Evolutionary conservation across 2,329 filamentous ascomycete genomes (phyloP), one percentile per base, ranked within the genome.

Genomic region (Zasmidium citrigriseum): DNA sequence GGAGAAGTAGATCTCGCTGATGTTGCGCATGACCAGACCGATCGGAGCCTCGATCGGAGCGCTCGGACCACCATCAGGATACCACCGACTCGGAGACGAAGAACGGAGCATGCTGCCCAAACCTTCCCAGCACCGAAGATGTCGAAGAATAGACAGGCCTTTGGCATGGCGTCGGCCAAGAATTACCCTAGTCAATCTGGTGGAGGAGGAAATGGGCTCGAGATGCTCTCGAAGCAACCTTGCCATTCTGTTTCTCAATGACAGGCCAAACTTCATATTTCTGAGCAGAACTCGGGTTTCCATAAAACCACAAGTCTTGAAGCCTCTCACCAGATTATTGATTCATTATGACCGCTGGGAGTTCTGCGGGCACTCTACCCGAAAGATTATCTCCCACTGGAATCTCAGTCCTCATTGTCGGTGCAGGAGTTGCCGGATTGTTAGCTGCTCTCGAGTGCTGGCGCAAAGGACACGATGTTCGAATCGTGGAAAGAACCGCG

Each of bases 381-480:
- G 47, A 27, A 4, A 7, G 14, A 16, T 41, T 41, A 4, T n/a
- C 34, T 4, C 34, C 34, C 7, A 10, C 34, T 11, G 53, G 45
- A 11, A 49, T 55, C 16, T 38, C 25, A 11, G 53, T 56, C 21
- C 46, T 64, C 10, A 57, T 65, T n/a, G 34, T 51, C 21, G 64
- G 64, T 16, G 56, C 63, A 4, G 64, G 64, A 18, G 38, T 61
- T 21, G 63, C 54, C 50, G 64, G 64, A 18, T 53, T 65, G 7
- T 58, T 59, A 34, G 49, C 62, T 18, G 60, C 63, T 9, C 46
- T 65, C 4, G 64, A 66, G 54, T 64, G 57, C 45, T 58, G 55
- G 51, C 58, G 64, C n/a, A 55, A 58, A 56, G 64, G 64, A 41
- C 34, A 41, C 85, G 34, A 41, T 16, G 34, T 41, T n/a, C 14